phyloP scores from a whole-genome alignment of 129 eudicot species.

The Chrysanthemum lavandulifolium region DNA sequence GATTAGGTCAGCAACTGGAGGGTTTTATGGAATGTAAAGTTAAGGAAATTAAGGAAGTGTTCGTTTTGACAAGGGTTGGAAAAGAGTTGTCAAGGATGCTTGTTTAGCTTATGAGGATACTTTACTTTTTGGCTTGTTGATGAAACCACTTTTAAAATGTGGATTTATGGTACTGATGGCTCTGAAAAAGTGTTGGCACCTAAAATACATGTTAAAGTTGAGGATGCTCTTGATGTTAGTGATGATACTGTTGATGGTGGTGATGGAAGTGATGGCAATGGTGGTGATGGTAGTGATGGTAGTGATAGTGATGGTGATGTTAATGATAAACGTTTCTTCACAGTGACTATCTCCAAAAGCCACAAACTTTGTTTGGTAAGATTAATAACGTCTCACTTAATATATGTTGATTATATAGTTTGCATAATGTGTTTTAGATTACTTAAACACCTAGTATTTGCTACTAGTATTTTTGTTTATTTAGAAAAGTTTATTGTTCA shows the following conservation, averaged over 20 bases:
- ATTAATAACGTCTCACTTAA: too few species aligned
- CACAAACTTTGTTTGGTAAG: too few species aligned
- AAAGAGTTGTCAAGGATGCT: neutral
- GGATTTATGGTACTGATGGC: neutral
- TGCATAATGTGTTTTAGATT: too few species aligned
- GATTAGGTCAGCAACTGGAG: neutral
- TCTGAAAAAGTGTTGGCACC: neutral
- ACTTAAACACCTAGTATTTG: too few species aligned
- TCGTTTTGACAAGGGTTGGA: neutral
- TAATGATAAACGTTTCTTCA: too few species aligned
- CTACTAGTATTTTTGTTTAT: too few species aligned
- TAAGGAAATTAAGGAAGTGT: neutral
- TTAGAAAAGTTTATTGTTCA: too few species aligned
- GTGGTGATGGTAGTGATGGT: too few species aligned
- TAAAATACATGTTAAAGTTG: neutral
- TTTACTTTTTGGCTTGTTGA: neutral
- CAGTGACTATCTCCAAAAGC: too few species aligned
- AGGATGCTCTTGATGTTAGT: neutral
- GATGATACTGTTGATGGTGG: too few species aligned
- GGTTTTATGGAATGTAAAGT: neutral
- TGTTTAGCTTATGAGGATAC: neutral
- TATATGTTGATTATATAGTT: too few species aligned
- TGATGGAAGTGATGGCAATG: too few species aligned
- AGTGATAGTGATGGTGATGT: neutral
- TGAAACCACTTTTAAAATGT: neutral